Base-by-base conservation (phyloP, 352 stramenopile species). In the Phytophthora cryptogea region DNA sequence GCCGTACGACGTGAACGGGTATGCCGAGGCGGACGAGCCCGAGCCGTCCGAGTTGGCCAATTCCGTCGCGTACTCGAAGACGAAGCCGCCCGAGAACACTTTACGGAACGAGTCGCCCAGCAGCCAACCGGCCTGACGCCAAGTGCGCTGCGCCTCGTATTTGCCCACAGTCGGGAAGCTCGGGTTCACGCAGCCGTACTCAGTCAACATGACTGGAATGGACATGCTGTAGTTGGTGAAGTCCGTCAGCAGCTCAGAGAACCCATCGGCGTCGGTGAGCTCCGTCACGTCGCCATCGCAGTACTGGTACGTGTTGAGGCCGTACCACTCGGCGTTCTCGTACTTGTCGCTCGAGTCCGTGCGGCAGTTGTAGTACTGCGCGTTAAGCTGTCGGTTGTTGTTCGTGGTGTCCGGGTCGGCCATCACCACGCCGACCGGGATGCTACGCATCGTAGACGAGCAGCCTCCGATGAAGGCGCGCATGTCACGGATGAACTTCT, bases 401-500 rank as follows among this genome's bases (percentile, higher is more conserved):
- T 66, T 64, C 1, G 42, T 63, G 0, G 57, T 73, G 44, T 90
- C 52, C 4, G 65, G 63, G 44, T 94, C 85, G 1, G 86, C 80
- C 17, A 89, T 71, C 8, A 92, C 80, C 10, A 92, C 70, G 3
- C 89, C 89, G 10, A 97, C 75, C 0, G 88, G 85, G 37, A 97
- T 78, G 17, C 76, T 10, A 0, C 89, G 80, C 28, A 90, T 23
- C 20, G 20, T 72, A 47, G 61, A 79, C 6, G 55, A 66, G 43
- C 89, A 97, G 5, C 48, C 43, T 6, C 50, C 58, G 7, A 92
- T 59, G 66, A 87, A 97, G 4, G 48, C 58, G 11, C 88, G 56
- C 85, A 96, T 96, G 49, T 97, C 89, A 0, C 77, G 64, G 40
- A 96, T 66, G 46, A 96, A 95, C 55, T 94, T 94, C 68, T 97